These are phyloP conservation scores for Diaporthe sp. DNA, from an alignment of 2,329 filamentous ascomycete species.

Conservation along the genomic window DNA sequence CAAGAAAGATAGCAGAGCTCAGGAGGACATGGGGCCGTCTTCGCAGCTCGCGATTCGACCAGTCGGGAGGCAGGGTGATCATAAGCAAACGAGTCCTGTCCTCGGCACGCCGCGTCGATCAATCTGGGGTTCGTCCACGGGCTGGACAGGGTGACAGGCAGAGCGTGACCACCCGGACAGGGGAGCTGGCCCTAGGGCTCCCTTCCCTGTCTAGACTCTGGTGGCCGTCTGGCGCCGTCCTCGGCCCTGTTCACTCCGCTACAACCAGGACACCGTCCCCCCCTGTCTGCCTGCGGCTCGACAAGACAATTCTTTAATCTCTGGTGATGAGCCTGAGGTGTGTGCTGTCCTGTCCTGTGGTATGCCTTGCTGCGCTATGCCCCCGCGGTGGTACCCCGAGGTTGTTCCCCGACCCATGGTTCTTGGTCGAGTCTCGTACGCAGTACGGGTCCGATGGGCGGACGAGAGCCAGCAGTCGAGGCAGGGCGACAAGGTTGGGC, in stretches of 20 bases:
- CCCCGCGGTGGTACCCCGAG: not conserved
- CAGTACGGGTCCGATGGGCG: not conserved
- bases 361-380: not conserved
- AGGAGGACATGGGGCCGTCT: not conserved
- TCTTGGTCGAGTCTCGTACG: not conserved
- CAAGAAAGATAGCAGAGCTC: not conserved
- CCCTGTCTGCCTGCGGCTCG: not conserved
- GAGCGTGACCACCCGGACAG: not conserved
- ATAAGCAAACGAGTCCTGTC: not conserved
- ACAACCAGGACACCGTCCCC: not conserved
- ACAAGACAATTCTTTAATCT: not conserved
- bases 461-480: constrained; percentile 21
- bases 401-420: not conserved
- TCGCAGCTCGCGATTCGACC: constrained; percentile 31
- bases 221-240: too few species aligned
- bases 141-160: constrained; percentile 7
- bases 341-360: not conserved
- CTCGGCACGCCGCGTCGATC: constrained; percentile 27
- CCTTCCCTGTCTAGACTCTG: not conserved
- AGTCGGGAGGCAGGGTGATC: constrained; percentile 26
- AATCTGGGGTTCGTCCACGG: constrained; percentile 27
- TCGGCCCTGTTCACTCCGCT: not conserved
- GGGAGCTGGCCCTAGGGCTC: not conserved
- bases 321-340: not conserved
- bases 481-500: constrained; percentile 32